Base-by-base conservation (phyloP, 306 rosid genomes). In the Hippophae gyantsensis region DNA sequence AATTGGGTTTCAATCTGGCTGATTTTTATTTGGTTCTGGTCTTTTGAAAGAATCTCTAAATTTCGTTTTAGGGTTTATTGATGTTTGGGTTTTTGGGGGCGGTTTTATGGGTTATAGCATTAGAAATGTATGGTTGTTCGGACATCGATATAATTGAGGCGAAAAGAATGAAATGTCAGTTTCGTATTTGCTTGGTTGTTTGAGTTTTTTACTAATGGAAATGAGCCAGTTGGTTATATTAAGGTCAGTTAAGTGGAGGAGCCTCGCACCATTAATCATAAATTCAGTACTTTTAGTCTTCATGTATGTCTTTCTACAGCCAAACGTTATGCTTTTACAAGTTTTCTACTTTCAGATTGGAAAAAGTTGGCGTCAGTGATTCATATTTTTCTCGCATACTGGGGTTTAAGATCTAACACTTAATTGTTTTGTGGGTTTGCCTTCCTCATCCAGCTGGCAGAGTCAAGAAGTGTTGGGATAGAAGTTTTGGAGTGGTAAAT, bases 401-500 rank as follows among this genome's bases (percentile, higher is more conserved):
- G 75, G 48, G 64, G 65, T 61, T 79, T 66, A 44, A 48, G 62
- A 52, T 53, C 60, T 64, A 56, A 56, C 38, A 69, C 51, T 45
- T 56, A 55, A 7, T 60, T 7, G 41, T 49, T 52, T n/a, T 59
- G 43, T 52, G 10, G 47, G 44, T 65, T 57, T 67, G 9, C 42
- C 53, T 26, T 72, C 58, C 46, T 69, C 73, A 10, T 78, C 8
- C 25, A 67, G 82, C 66, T 43, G 67, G 73, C 57, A 70, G 72
- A 82, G 49, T 55, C 60, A 69, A 65, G 74, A 61, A 61, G 81
- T 71, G 67, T 52, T 52, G 64, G 74, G 79, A 66, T 72, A 74
- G 63, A 59, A 54, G 50, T 76, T 72, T 57, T 55, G 45, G 79
- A 73, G 81, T 66, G 71, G 77, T 72, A 68, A 71, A 93, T 93